These are phyloP conservation scores for Raffaelea ambrosiae DNA, from an alignment of 2,329 filamentous ascomycete genomes.

Conservation along the genomic window DNA sequence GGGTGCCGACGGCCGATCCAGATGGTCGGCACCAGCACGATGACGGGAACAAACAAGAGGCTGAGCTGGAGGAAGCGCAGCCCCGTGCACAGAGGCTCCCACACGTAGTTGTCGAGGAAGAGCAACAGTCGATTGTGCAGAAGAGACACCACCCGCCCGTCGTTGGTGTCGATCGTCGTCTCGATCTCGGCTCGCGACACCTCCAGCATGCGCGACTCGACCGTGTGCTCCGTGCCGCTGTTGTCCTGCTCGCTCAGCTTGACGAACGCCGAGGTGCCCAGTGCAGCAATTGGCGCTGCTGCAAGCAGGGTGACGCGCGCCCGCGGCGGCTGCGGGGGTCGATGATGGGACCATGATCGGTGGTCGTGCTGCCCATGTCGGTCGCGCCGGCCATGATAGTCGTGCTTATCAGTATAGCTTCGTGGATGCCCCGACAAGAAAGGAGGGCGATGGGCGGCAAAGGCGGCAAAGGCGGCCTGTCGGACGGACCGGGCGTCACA, in stretches of 20 bases:
- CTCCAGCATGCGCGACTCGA: slow-evolving; percentile 80
- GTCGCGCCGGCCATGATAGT: background rate
- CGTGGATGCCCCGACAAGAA: too few species aligned
- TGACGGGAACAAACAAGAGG: slow-evolving; percentile 83
- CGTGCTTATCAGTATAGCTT: too few species aligned
- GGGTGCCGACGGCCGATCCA: slow-evolving; percentile 64
- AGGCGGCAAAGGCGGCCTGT: too few species aligned
- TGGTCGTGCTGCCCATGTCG: too few species aligned
- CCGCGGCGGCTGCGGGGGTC: slow-evolving; percentile 3
- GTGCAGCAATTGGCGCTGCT: slow-evolving; percentile 26
- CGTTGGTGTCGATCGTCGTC: slow-evolving; percentile 56
- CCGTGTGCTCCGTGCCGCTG: slow-evolving; percentile 48
- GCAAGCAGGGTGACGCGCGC: slow-evolving; percentile 24
- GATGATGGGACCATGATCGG: too few species aligned
- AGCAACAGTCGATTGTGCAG: slow-evolving; percentile 49
- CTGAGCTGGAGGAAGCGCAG: slow-evolving; percentile 81
- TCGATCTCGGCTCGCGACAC: slow-evolving; percentile 69
- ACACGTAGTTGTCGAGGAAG: slow-evolving; percentile 62
- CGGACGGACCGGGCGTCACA: too few species aligned
- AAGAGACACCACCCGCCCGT: slow-evolving; percentile 49
- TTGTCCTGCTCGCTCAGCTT: slow-evolving; percentile 49
- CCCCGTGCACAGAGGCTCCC: slow-evolving; percentile 81
- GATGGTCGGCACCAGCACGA: slow-evolving; percentile 68
- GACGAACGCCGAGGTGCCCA: slow-evolving; percentile 50
- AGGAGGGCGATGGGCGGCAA: too few species aligned